Percentiles rank a stretch among this genome's conserved stretches.
phyloP scores from a whole-genome alignment of 2,329 filamentous ascomycete genomes.

The Tothia fuscella region DNA sequence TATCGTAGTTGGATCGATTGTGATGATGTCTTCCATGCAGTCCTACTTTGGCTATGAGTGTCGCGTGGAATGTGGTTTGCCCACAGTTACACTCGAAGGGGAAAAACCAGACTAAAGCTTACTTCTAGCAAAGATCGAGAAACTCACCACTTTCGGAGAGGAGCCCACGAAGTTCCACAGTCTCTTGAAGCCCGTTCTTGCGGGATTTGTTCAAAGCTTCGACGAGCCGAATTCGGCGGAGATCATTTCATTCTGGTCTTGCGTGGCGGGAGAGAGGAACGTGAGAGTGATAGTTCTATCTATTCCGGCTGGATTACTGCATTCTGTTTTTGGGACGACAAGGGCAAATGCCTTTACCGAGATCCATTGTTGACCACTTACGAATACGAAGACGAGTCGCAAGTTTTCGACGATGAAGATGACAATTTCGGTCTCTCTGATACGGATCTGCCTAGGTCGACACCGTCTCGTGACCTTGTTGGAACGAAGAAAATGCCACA shows the following conservation, averaged over 20 bases:
- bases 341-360: slow-evolving; percentile 23
- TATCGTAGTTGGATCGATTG: not conserved
- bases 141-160: not conserved
- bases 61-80: not conserved
- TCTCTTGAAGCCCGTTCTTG: not conserved
- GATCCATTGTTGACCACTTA: too few species aligned
- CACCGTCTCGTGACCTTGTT: not conserved
- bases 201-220: not conserved
- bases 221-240: not conserved
- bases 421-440: not conserved
- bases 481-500: not conserved
- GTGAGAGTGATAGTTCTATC: slow-evolving; percentile 25
- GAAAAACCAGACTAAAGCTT: not conserved
- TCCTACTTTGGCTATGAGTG: not conserved
- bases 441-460: not conserved
- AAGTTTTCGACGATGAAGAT: too few species aligned
- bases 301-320: slow-evolving; percentile 33
- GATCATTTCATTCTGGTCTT: not conserved
- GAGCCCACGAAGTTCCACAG: not conserved
- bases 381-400: too few species aligned
- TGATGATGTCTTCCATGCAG: not conserved
- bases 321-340: slow-evolving; percentile 14
- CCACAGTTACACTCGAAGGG: not conserved
- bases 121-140: not conserved
- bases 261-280: slow-evolving; percentile 14